Evolutionary conservation across 257 asterid species (phyloP), one percentile per base, ranked within the genome.

Genomic region (Solanum stenotomum): DNA sequence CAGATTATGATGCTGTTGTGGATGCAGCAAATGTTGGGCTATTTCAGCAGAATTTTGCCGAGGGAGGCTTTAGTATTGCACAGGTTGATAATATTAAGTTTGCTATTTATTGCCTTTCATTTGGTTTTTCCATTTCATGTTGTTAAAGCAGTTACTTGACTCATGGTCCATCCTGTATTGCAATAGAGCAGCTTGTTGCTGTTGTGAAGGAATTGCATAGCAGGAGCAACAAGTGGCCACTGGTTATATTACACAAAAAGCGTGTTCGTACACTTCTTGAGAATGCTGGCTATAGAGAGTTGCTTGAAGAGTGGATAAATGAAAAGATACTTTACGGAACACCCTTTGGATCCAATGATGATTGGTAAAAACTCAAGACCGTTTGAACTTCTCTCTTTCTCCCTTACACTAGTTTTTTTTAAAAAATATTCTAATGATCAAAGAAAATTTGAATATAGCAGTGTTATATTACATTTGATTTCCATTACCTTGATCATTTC

Each of bases 341-440:
- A 75, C 99, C 99, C 23, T 93, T 92, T 91, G 99, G 99, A 90
- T 97, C 99, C 27, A 97, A 97, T 84, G 99, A 97, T 85, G 99
- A 96, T 83, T 97, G 99, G 99, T 96, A 82, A 18, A 49, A 29
- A 31, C 85, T 31, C 2, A 29, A 49, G 70, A 27, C 85, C 5
- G 38, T 81, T 89, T 56, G 74, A 85, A 40, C 88, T 72, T 68
- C n/a, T 87, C 23, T 76, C 59, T 72, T 33, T 29, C 71, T 87
- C 52, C 49, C 33, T 25, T 75, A 6, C 70, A 34, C 70, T 84
- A 20, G 70, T 25, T 22, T 61, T 31, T 37, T 46, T 2, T 0
- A 0, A 16, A 33, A 25, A 29, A 29, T 46, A 16, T 81, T 27
- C 9, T 78, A 78, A 78, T 79, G 85, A 44, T 44, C 65, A 44